Percentiles rank a stretch among this genome's conserved stretches.
Conservation (phyloP, 2,329 filamentous ascomycete species). For the Celoporthe dispersa region DNA sequence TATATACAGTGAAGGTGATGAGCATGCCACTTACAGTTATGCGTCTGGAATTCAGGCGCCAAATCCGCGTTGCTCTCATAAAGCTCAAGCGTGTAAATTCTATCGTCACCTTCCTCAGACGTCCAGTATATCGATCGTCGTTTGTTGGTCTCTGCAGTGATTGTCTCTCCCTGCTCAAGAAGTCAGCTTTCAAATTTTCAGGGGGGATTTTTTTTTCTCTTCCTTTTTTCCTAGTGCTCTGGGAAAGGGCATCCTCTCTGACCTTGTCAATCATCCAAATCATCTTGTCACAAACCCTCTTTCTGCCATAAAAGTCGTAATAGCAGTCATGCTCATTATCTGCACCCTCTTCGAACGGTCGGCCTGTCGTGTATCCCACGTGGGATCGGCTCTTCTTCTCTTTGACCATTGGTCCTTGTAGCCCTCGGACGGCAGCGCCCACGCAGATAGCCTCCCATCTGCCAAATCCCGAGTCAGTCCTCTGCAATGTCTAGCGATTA, state of each 20-base stretch:
- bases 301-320: slow-evolving; percentile 7
- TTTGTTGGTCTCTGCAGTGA: slow-evolving; percentile 5
- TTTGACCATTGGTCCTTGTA: slow-evolving; percentile 9
- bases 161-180: not conserved
- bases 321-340: slow-evolving; percentile 7
- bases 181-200: not conserved
- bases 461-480: not conserved
- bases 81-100: slow-evolving; percentile 3
- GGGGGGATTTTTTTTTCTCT: no score
- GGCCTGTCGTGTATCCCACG: slow-evolving; percentile 3
- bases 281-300: slow-evolving; percentile 12
- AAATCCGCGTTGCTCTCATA: slow-evolving; percentile 9
- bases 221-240: no score
- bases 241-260: no score
- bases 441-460: slow-evolving; percentile 17
- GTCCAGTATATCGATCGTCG: slow-evolving; percentile 11
- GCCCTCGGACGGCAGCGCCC: slow-evolving; percentile 9
- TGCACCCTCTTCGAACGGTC: not conserved
- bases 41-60: slow-evolving; percentile 10
- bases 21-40: not conserved
- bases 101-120: not conserved
- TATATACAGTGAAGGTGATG: not conserved
- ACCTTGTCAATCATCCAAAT: slow-evolving; percentile 17
- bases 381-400: slow-evolving; percentile 17
- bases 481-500: no score